phyloP scores from a whole-genome alignment of 2,329 filamentous ascomycete genomes.

The Ilyonectria robusta region DNA sequence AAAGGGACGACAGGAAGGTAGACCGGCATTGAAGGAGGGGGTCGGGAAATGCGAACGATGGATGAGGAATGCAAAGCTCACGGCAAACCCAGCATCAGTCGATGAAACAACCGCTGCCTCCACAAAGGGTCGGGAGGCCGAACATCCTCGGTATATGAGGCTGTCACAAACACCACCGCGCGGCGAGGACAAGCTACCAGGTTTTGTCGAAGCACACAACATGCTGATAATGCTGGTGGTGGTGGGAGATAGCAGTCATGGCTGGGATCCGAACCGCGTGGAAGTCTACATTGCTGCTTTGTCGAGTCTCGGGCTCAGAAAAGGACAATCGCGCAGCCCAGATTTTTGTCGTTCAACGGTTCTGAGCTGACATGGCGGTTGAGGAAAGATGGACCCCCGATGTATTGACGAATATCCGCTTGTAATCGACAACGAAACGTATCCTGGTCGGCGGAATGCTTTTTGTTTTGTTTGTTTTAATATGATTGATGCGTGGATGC shows the following conservation, averaged over 20 bases:
- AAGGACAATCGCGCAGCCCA: conserved; percentile 18
- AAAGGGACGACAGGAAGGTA: conserved; percentile 21
- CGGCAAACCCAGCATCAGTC: conserved; percentile 6
- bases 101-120: conserved; percentile 5
- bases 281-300: conserved; percentile 21
- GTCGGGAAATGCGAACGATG: conserved; percentile 8
- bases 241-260: background rate
- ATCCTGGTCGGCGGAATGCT: conserved; percentile 17
- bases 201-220: background rate
- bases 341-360: conserved; percentile 12
- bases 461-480: conserved; percentile 30
- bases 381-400: conserved; percentile 1
- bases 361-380: conserved; percentile 13
- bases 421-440: conserved; percentile 17
- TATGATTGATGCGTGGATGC: conserved; percentile 18
- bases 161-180: background rate
- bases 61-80: conserved; percentile 8
- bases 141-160: background rate
- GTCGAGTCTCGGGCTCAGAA: conserved; percentile 23
- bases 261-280: background rate
- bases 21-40: conserved; percentile 17
- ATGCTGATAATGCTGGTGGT: background rate
- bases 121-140: background rate
- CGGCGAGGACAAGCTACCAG: background rate
- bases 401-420: conserved; percentile 17